phyloP scores from a whole-genome alignment of 352 stramenopile genomes.

The Pelagophyceae sp. region DNA sequence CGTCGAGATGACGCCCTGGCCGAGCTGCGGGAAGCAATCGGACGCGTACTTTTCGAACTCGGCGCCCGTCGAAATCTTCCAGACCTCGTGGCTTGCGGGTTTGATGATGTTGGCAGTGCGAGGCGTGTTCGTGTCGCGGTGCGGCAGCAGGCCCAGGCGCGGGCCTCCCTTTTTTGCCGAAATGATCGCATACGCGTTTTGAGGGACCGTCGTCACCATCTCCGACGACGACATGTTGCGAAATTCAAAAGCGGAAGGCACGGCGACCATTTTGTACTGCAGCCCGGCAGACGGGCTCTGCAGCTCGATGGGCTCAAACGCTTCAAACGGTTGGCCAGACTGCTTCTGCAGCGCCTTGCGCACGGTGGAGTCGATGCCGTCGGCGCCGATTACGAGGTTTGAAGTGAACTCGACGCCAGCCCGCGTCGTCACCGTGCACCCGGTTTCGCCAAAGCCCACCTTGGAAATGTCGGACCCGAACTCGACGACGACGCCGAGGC shows the following conservation, averaged over 20 bases:
- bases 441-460: not conserved
- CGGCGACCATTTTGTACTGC: constrained; percentile 18
- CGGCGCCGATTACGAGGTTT: constrained; percentile 37
- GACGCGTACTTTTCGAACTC: constrained; percentile 14
- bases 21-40: not conserved
- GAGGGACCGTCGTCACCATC: not conserved
- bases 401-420: not conserved
- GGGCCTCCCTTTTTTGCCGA: constrained; percentile 28
- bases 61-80: constrained; percentile 27
- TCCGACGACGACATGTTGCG: constrained; percentile 26
- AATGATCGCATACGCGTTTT: constrained; percentile 34
- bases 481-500: not conserved
- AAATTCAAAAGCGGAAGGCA: constrained; percentile 10
- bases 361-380: constrained; percentile 38
- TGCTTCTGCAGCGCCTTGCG: not conserved
- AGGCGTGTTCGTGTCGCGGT: constrained; percentile 35
- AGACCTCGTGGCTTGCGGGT: constrained; percentile 41
- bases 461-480: not conserved
- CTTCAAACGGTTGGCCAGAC: constrained; percentile 1
- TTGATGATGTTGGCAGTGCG: constrained; percentile 42
- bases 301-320: not conserved
- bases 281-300: constrained; percentile 28
- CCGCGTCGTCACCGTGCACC: not conserved
- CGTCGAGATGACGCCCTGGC: not conserved
- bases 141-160: constrained; percentile 38